These are phyloP conservation scores for Neoarthrinium moseri DNA, from an alignment of 2,329 filamentous ascomycete genomes.

Conservation along the genomic window DNA sequence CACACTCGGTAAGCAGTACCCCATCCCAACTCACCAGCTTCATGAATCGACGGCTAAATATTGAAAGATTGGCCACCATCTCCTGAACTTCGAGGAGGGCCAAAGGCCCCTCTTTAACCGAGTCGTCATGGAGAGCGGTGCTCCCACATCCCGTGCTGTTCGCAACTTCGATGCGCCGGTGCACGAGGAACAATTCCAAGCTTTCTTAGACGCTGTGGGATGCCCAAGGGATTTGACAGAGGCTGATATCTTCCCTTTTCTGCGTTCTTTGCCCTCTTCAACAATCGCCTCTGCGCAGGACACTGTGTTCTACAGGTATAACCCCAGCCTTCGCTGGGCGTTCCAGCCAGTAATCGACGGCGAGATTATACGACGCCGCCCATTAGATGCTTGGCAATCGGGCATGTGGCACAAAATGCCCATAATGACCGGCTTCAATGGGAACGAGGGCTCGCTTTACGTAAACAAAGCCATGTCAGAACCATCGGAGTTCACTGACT, in stretches of 20 bases:
- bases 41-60: no score
- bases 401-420: constrained; percentile 30
- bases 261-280: constrained; percentile 34
- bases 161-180: constrained; percentile 39
- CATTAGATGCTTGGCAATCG: constrained; percentile 21
- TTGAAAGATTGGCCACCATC: constrained; percentile 54
- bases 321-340: constrained; percentile 37
- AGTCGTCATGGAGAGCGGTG: constrained; percentile 38
- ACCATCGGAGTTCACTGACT: constrained; percentile 32
- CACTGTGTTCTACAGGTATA: constrained; percentile 31
- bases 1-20: constrained; percentile 41
- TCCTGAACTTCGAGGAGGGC: constrained; percentile 41
- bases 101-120: constrained; percentile 31
- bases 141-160: constrained; percentile 37
- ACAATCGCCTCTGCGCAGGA: constrained; percentile 31
- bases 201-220: constrained; percentile 44
- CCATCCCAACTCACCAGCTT: no score
- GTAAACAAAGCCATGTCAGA: constrained; percentile 34
- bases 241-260: constrained; percentile 41
- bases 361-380: constrained; percentile 24
- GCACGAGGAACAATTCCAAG: constrained; percentile 48
- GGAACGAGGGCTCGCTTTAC: constrained; percentile 42
- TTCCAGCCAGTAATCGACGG: constrained; percentile 55
- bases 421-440: constrained; percentile 41
- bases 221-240: constrained; percentile 42